Percentiles rank a stretch among this genome's conserved stretches.
These are phyloP conservation scores for Fusarium sp. DNA, from an alignment of 2,329 filamentous ascomycete species.

Conservation along the genomic window DNA sequence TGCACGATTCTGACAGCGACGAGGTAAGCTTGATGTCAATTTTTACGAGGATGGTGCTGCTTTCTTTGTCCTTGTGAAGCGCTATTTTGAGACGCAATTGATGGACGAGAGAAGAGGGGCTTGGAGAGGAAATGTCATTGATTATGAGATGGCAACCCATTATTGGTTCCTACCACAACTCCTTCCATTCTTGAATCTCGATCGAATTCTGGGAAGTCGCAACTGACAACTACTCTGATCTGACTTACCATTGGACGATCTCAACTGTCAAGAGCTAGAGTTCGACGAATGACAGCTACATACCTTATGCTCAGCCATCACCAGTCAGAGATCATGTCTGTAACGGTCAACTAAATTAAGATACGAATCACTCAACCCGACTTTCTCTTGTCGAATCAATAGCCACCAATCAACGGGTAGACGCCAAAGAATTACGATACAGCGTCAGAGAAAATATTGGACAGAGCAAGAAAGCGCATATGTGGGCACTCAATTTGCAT, in stretches of 20 bases:
- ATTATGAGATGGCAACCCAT: conserved; percentile 6
- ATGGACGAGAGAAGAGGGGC: conserved; percentile 15
- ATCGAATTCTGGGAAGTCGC: conserved; percentile 6
- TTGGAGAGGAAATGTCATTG: conserved; percentile 4
- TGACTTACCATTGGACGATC: conserved; percentile 8
- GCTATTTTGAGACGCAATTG: background rate
- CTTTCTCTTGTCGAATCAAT: background rate
- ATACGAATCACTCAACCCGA: conserved; percentile 10
- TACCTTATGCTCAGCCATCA: background rate
- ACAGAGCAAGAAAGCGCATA: background rate
- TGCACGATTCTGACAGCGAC: conserved; percentile 30
- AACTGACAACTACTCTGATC: conserved; percentile 5
- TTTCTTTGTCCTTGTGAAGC: conserved; percentile 13
- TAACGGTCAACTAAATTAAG: conserved; percentile 4
- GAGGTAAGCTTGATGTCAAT: conserved; percentile 21
- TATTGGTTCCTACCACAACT: conserved; percentile 24
- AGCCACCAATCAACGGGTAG: conserved; percentile 22
- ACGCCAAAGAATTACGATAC: conserved; percentile 11
- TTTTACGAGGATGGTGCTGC: conserved; percentile 25
- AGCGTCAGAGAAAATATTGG: conserved; percentile 4
- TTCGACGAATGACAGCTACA: conserved; percentile 5
- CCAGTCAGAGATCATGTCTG: conserved; percentile 7
- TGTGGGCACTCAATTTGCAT: background rate
- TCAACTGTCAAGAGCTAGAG: background rate
- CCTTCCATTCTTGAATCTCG: conserved; percentile 23